Evolutionary conservation across 345 rosid genomes (phyloP), one percentile per base, ranked within the genome.

Genomic region (Lepidium sativum): DNA sequence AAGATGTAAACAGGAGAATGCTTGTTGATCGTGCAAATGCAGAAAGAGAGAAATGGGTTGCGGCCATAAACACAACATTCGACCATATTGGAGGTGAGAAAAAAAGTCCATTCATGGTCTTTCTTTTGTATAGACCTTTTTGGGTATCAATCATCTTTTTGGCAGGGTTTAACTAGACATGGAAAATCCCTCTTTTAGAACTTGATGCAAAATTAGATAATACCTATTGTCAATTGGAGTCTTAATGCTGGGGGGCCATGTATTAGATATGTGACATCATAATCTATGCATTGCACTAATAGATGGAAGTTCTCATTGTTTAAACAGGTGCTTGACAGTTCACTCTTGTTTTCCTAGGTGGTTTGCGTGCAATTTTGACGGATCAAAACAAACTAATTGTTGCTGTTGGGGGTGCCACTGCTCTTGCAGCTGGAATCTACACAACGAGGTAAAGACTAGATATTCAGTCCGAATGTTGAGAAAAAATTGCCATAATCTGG

Each of bases 21-120:
- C 87, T 94, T 32, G 40, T 88, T 42, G 99, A 94, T 79, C 96
- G 92, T 74, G 97, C 99, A 54, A 88, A 86, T 79, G 99, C 97
- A 70, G 99, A 94, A 79, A 77, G 95, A 73, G 99, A 94, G 78
- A 94, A 94, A 79, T 88, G 95, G 97, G 79, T 94, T 75, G 92
- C 99, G 70, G 96, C 95, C 49, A 91, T 94, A 75, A 91, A 94
- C 78, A 85, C 97, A 17, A 82, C 96, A 60, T 91, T 94, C 74
- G 97, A 94, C 33, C 99, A 94, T 69, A 85, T 91, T 69, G 99
- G 99, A 81, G 97, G 99, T 90, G 78, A 31, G 29, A n/a, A 39
- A 20, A 63, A 15, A 8, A 34, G 47, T 55, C 0, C 51, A 63
- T 49, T 8, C 60, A 9, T 48, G 15, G 29, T 60, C 21, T 48